A percentile compares a stretch with the other conserved stretches of the same genome.
Evolutionary conservation across 345 rosid genomes (phyloP).

Genomic region (Eucalyptus globulus): DNA sequence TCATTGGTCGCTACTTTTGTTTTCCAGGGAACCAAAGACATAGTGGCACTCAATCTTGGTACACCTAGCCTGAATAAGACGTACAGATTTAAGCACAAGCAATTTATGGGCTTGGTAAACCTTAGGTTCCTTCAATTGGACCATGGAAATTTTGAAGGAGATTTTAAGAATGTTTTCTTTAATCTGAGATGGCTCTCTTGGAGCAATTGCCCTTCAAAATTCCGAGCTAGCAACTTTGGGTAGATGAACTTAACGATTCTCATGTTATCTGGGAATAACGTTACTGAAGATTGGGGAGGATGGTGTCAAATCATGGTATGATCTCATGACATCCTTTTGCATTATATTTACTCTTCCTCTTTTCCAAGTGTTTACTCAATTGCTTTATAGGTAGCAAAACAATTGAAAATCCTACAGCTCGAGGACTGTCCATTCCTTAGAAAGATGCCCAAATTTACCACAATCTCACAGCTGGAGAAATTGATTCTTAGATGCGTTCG

Average conservation of each 20-base stretch:
- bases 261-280: background rate
- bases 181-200: background rate
- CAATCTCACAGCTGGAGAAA: too few species aligned
- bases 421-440: too few species aligned
- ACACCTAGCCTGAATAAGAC: fast-evolving
- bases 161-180: background rate
- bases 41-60: too few species aligned
- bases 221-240: background rate
- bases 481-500: too few species aligned
- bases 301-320: background rate
- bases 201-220: background rate
- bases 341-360: background rate
- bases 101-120: background rate
- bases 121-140: background rate
- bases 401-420: too few species aligned
- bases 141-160: background rate
- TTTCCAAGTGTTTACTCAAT: background rate
- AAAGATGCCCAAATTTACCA: too few species aligned
- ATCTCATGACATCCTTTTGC: background rate
- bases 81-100: fast-evolving
- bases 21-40: background rate
- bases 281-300: background rate
- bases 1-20: background rate
- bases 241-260: background rate
- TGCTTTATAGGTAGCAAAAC: too few species aligned